These are phyloP conservation scores for Petrea volubilis DNA, from an alignment of 257 asterid genomes.

Conservation along the genomic window DNA sequence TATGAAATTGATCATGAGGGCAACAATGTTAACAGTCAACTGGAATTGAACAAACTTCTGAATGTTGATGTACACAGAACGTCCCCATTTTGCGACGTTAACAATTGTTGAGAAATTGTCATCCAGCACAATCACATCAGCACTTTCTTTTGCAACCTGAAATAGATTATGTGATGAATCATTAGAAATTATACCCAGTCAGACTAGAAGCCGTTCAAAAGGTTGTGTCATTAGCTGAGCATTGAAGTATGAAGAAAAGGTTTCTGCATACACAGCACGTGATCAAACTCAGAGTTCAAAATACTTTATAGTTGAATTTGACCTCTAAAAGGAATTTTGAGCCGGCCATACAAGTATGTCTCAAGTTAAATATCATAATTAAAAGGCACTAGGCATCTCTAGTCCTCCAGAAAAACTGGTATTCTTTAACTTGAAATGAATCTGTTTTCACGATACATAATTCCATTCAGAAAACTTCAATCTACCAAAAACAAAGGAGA, in stretches of 20 bases:
- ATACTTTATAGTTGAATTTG: neutral
- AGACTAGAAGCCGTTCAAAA: neutral
- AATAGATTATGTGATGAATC: constrained; percentile 5
- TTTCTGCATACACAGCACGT: neutral
- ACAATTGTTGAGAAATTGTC: constrained; percentile 96
- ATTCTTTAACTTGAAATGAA: too few species aligned
- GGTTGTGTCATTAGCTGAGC: neutral
- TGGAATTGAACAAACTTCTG: constrained; percentile 99
- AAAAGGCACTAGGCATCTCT: neutral
- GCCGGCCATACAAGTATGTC: neutral
- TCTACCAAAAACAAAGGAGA: too few species aligned
- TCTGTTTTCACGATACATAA: too few species aligned
- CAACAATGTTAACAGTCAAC: constrained; percentile 90
- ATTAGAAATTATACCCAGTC: neutral
- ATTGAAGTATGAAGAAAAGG: neutral
- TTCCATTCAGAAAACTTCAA: too few species aligned
- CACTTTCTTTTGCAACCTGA: constrained; percentile 99
- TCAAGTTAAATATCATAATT: neutral
- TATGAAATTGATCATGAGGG: constrained; percentile 84
- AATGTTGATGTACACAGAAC: constrained; percentile 92
- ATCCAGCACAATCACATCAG: constrained; percentile 91
- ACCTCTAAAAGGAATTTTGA: neutral
- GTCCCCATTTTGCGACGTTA: constrained; percentile 96
- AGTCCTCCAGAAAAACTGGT: too few species aligned
- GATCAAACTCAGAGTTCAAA: neutral